phyloP scores from a whole-genome alignment of 2,329 filamentous ascomycete species.

The Triangularia verruculosa region DNA sequence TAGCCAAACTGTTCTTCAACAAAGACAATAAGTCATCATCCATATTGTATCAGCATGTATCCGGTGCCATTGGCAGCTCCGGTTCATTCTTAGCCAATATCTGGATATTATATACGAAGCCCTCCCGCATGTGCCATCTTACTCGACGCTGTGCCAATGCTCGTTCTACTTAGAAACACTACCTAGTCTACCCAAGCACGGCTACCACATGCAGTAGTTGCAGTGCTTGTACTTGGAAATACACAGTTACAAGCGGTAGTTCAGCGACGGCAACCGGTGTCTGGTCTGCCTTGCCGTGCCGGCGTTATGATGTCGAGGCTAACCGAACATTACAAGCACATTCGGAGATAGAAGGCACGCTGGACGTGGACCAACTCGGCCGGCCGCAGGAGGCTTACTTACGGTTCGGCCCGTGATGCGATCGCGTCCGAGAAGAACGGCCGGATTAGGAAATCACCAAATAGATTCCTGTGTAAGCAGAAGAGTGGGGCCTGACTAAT shows the following conservation, averaged over 20 bases:
- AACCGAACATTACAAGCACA: not conserved
- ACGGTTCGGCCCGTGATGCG: not conserved
- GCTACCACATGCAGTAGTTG: not conserved
- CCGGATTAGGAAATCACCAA: not conserved
- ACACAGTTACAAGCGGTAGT: not conserved
- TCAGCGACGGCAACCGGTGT: no score
- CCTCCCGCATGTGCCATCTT: not conserved
- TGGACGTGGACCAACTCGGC: not conserved
- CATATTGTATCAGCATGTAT: not conserved
- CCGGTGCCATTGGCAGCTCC: not conserved
- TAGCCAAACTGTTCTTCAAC: slow-evolving; percentile 13
- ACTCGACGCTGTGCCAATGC: not conserved
- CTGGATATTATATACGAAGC: not conserved
- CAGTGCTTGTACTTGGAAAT: not conserved
- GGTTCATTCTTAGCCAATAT: not conserved
- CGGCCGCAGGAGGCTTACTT: not conserved
- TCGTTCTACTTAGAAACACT: not conserved
- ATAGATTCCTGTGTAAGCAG: not conserved
- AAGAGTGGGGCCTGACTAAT: not conserved
- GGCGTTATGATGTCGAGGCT: not conserved
- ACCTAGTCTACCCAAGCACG: not conserved
- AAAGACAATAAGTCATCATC: not conserved
- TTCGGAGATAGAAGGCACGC: not conserved
- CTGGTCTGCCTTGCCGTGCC: no score
- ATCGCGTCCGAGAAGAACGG: not conserved